Conservation (phyloP, 495 filamentous ascomycete genomes). For the Hypoxylon trugodes region DNA sequence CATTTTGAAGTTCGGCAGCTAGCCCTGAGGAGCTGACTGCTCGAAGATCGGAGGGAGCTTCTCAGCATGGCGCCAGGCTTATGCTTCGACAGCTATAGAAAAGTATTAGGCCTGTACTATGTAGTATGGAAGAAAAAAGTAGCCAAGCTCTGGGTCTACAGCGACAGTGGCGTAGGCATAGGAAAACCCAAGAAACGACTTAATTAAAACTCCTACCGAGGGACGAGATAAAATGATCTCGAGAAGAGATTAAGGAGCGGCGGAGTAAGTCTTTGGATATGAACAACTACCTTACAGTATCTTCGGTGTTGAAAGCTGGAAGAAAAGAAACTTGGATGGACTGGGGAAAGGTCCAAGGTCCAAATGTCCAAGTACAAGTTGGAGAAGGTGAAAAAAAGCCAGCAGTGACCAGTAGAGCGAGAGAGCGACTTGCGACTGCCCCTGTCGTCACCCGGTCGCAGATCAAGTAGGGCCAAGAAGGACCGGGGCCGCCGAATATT, state of each 20-base stretch:
- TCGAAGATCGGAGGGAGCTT: conserved; percentile 56
- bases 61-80: conserved; percentile 60
- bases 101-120: conserved; percentile 37
- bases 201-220: conserved; percentile 38
- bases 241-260: conserved; percentile 52
- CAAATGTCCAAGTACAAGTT: conserved; percentile 17
- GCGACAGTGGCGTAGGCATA: conserved; percentile 26
- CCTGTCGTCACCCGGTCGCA: conserved; percentile 39
- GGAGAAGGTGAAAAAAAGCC: conserved; percentile 35
- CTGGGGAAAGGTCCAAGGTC: conserved; percentile 30
- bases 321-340: conserved; percentile 31
- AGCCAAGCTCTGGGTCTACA: conserved; percentile 26
- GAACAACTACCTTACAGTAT: conserved; percentile 24
- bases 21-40: conserved; percentile 61
- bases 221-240: conserved; percentile 34
- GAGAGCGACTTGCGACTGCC: conserved; percentile 36
- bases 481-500: conserved; percentile 42
- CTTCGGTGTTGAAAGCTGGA: conserved; percentile 32
- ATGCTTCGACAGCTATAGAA: conserved; percentile 40
- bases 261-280: conserved; percentile 62
- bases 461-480: conserved; percentile 31
- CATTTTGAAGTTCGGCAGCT: conserved; percentile 58
- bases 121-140: conserved; percentile 3
- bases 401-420: no score
- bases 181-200: conserved; percentile 25